Evolutionary conservation across 2,329 filamentous ascomycete species (phyloP), one percentile per base, ranked within the genome.

Genomic region (Dothideomycetes sp.): DNA sequence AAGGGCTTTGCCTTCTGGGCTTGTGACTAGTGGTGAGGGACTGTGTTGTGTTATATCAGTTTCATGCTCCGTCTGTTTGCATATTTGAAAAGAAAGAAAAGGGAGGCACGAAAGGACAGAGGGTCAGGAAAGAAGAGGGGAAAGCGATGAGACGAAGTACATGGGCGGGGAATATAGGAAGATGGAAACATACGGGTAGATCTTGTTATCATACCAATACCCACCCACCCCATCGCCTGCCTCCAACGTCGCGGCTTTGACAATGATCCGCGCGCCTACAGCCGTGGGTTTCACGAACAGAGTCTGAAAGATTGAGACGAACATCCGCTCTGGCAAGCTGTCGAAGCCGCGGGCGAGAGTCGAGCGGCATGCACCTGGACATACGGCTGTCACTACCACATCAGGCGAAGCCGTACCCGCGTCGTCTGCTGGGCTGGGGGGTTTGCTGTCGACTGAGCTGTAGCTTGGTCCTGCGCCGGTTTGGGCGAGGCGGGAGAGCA

Each of bases 351-450:
- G 22, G 12, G 22, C 22, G 7, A 27, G 7, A 7, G 22, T 27
- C 12, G 22, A 27, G 22, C 22, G 22, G 22, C 22, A 27, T 7
- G 22, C 22, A 27, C 59, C 58, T 7, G 57, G 59, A 37, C 57
- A 60, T 5, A 59, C 46, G 14, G 57, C 59, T 24, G 56, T 58
- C 19, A 61, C 52, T 39, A 59, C 52, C 7, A 59, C 56, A 19
- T 59, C 7, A 12, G 22, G 22, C 7, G 7, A 12, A 7, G 22
- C 22, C 12, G 22, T 7, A 27, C 12, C 22, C 7, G n/a, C n/a
- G n/a, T n/a, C n/a, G n/a, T n/a, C n/a, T n/a, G n/a, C n/a, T n/a
- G n/a, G n/a, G n/a, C n/a, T n/a, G n/a, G n/a, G n/a, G n/a, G n/a
- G n/a, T n/a, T n/a, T n/a, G n/a, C n/a, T n/a, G n/a, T n/a, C n/a